A percentile compares a stretch with the other conserved stretches of the same genome.
Conservation (phyloP, 768 basidiomycete species). For the Cyclocybe cylindracea region DNA sequence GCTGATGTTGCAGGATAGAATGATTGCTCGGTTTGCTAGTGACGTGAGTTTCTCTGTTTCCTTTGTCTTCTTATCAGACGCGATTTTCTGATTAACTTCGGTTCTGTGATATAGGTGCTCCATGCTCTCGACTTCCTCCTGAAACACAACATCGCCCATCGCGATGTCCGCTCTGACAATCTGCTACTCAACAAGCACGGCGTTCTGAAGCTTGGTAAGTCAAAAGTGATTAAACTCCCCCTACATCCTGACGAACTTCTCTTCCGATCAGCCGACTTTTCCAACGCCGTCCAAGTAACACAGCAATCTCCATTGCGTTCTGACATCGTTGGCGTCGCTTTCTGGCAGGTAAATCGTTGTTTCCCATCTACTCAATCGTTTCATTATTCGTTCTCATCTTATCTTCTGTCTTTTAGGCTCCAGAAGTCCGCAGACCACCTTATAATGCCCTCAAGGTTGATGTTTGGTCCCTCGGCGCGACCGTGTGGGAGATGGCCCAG, state of each 20-base stretch:
- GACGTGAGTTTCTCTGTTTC: conserved; percentile 56
- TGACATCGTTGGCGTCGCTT: conserved; percentile 70
- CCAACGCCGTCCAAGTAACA: conserved; percentile 65
- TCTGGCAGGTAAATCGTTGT: conserved; percentile 67
- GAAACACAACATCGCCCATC: conserved; percentile 69
- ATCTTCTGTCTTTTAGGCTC: conserved; percentile 43
- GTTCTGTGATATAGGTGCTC: conserved; percentile 47
- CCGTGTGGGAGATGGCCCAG: conserved; percentile 81
- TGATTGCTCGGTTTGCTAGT: conserved; percentile 71
- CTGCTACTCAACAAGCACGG: conserved; percentile 69
- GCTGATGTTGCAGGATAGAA: conserved; percentile 63
- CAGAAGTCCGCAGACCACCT: conserved; percentile 73
- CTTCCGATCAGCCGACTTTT: conserved; percentile 70
- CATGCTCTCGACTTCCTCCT: conserved; percentile 68
- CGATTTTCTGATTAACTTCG: conserved; percentile 5
- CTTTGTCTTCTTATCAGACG: conserved; percentile 4
- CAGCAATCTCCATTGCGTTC: conserved; percentile 48
- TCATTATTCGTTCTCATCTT: conserved; percentile 13
- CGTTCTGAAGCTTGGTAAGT: conserved; percentile 73
- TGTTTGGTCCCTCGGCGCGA: conserved; percentile 81
- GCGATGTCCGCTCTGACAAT: conserved; percentile 86
- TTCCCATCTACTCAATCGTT: conserved; percentile 10
- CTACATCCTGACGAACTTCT: background rate
- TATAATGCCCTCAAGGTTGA: conserved; percentile 79
- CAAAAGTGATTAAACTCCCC: background rate